Evolutionary conservation across 2,329 filamentous ascomycete species (phyloP), one percentile per base, ranked within the genome.

Genomic region (Fusarium pseudonygamai): DNA sequence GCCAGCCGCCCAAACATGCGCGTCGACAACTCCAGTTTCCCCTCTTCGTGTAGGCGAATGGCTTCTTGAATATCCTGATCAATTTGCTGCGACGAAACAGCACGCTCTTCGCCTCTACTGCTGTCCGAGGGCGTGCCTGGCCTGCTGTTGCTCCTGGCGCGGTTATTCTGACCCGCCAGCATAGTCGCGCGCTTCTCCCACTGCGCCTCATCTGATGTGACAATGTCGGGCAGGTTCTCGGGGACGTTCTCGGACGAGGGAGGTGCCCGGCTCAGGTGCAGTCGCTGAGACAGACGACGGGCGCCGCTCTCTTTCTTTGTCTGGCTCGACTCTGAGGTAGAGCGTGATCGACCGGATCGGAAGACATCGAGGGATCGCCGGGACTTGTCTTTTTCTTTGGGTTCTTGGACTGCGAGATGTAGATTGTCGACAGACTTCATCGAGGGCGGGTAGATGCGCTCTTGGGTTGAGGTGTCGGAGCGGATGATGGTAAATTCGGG

Each of bases 151-250:
- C 83, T 85, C 72, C 84, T 83, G 65, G 83, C 82, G 75, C 83
- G 79, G 75, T 88, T 86, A 75, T 88, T 90, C 75, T 88, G 87
- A 75, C 89, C 89, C 37, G 94, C 96, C 73, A 98, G 85, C 67
- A 97, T 89, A n/a, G 95, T 98, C 34, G 96, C 96, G 68, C 96
- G 88, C 84, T 93, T 92, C 87, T 98, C 96, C 96, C 96, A 99
- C 83, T 93, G 89, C 67, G 90, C 90, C 85, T 97, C 93, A 39
- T 84, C 81, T 80, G 74, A 83, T 80, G 78, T 79, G 57, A 87
- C 84, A 64, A 97, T 94, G 70, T 92, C 91, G 28, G 95, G 95
- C 59, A 98, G 87, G 83, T 97, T 89, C 60, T 88, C 83, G 4
- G 96, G 96, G 42, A 98, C 88, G 81, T 93, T 92, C 30, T 91